These are phyloP conservation scores for Thoreauomyces humboldtii DNA, from an alignment of 192 early-diverging fungal species.

Conservation along the genomic window DNA sequence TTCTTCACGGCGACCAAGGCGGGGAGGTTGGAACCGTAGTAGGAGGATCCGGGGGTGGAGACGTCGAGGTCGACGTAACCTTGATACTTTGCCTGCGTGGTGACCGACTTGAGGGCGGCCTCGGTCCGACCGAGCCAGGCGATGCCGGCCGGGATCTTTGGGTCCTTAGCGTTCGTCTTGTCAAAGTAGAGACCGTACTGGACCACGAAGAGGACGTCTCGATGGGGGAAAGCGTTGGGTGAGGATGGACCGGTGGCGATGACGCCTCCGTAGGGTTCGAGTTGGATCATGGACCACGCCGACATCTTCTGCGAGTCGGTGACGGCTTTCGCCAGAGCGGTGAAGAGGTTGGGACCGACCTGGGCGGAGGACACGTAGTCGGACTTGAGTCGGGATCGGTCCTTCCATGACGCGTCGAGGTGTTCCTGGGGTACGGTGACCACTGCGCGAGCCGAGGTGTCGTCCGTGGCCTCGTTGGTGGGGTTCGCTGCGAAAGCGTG, in stretches of 20 bases:
- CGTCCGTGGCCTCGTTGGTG: not conserved
- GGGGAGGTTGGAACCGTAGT: slow-evolving; percentile 16
- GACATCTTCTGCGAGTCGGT: not conserved
- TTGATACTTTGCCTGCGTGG: slow-evolving; percentile 24
- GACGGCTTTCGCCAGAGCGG: not conserved
- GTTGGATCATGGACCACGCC: slow-evolving; percentile 3
- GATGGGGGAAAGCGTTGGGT: not conserved
- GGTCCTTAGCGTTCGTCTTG: not conserved
- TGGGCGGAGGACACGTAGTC: not conserved
- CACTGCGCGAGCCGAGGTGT: not conserved
- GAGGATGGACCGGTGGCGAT: not conserved
- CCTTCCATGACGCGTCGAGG: slow-evolving; percentile 5
- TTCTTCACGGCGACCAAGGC: slow-evolving; percentile 19
- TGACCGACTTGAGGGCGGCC: slow-evolving; percentile 7
- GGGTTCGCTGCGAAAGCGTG: not conserved
- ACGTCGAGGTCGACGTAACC: slow-evolving; percentile 29
- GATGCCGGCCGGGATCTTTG: not conserved
- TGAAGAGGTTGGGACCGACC: not conserved
- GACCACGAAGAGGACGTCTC: not conserved
- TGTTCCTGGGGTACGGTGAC: not conserved
- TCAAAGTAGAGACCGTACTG: slow-evolving; percentile 18
- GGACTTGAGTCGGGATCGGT: slow-evolving; percentile 8
- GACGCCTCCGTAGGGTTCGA: slow-evolving; percentile 14
- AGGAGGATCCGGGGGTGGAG: not conserved
- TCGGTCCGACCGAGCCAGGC: not conserved